Base-by-base conservation (phyloP, 805 yeast genomes). In the Sugiyamaella chiloensis region DNA sequence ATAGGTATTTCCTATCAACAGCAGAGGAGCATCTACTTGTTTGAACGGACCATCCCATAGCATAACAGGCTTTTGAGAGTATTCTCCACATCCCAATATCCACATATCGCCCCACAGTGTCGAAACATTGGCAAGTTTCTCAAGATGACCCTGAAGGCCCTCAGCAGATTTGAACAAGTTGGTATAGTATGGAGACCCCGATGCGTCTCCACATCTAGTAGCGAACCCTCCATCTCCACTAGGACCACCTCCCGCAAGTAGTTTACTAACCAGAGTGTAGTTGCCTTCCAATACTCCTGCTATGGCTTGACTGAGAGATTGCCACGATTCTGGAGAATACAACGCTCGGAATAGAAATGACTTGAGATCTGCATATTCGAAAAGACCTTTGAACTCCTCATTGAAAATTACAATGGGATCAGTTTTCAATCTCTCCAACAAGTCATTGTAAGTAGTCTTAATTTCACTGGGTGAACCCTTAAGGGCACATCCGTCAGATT, bases 1-100 rank as follows among this genome's bases (percentile, higher is more conserved):
- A 32, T 44, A 52, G 16, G 54, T 55, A 27, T 53, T 55, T n/a
- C 58, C 58, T 14, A 56, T 31, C 0, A 48, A 40, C 17, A 56
- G 46, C 27, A 54, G 30, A 24, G 55, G 16, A 7, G 53, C 53
- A 23, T 50, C 31, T 17, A 49, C 44, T 23, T 35, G 24, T 24
- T 42, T 29, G 43, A 50, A 50, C 4, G 53, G 53, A 11, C 53
- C 53, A 21, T 50, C 53, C 49, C 48, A 50, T 4, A 50, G 41
- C 35, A 36, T 36, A 4, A 29, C 47, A 2, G 53, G 53, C 2
- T 21, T 20, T 16, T 24, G 45, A 14, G 29, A n/a, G 32, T 47
- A 50, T 21, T 32, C 41, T 5, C 17, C 21, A 44, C 51, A 49
- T 2, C 24, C 24, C 5, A 19, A 19, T 6, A 46, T 11, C 52